Evolutionary conservation across 306 rosid genomes (phyloP), one percentile per base, ranked within the genome.

Genomic region (Mucuna pruriens): DNA sequence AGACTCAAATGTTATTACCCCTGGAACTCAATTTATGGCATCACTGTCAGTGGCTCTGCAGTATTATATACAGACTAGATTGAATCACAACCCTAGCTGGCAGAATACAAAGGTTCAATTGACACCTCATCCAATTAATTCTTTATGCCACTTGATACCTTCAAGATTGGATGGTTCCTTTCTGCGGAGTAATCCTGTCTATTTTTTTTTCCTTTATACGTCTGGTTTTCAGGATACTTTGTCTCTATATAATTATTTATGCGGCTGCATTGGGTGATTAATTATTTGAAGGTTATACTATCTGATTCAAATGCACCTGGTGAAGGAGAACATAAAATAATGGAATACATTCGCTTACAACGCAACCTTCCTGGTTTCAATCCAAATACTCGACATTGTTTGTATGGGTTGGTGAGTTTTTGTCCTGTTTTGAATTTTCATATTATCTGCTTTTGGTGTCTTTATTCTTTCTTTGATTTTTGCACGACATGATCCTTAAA

Each of bases 311-410:
- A 92, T 33, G 91, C 57, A 36, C 90, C 89, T 22, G 97, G 97
- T 7, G 97, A 92, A 88, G 97, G 97, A 71, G 92, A 91, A 58
- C 95, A 92, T 83, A 92, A 92, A 88, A 87, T 90, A 70, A 92
- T 92, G 87, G 79, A 86, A 70, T 92, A 89, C 71, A 91, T 92
- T 54, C 90, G 95, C 46, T 77, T 31, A 74, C 95, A 91, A 74
- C 91, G 91, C 76, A 82, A 85, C 86, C 84, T 88, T 67, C 87
- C 84, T 52, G 94, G 97, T 64, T 92, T 81, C 64, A 82, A 89
- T 83, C 95, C 94, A 46, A 89, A 92, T 65, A 89, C 94, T 54
- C 85, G 82, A 45, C 95, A 92, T 67, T 91, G 94, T 83, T 83
- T 92, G 42, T 92, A 92, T 82, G 95, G 97, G 51, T 85, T 92